Evolutionary conservation across 139 green algal species (phyloP).

Genomic region (Chlorella sp.): DNA sequence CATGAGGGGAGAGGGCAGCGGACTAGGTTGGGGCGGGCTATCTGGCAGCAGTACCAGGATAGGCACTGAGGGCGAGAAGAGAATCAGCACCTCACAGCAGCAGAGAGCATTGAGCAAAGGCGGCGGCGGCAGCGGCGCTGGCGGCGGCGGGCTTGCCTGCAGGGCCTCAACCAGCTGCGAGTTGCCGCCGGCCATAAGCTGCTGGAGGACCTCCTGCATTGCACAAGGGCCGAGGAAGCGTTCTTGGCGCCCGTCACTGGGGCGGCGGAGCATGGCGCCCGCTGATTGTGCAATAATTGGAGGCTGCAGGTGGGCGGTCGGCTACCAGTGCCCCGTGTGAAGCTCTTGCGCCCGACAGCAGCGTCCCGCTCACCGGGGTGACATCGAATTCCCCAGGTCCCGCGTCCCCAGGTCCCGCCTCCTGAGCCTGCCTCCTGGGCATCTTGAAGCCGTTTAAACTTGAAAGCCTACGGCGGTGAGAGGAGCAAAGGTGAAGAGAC

Average conservation of each 20-base stretch:
- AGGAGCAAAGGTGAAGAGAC: no score
- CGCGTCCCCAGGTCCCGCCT: no score
- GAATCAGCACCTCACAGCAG: not conserved
- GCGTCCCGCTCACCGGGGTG: not conserved
- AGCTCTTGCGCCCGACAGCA: not conserved
- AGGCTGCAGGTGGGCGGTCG: no score
- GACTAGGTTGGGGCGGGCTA: no score
- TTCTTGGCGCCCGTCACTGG: not conserved
- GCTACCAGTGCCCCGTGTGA: no score
- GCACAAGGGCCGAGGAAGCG: conserved; percentile 3
- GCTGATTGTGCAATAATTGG: no score
- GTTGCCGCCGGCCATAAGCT: conserved; percentile 40
- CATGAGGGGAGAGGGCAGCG: not conserved
- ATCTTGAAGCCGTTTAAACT: no score
- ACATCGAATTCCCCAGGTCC: conserved; percentile 16
- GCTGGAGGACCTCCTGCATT: conserved; percentile 18
- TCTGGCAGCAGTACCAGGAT: no score
- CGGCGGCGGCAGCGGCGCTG: not conserved
- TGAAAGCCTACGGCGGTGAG: no score
- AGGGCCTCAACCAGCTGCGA: conserved; percentile 16
- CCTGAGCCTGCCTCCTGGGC: no score
- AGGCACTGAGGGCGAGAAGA: not conserved
- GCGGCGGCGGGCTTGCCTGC: conserved; percentile 4
- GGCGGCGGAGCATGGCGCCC: not conserved
- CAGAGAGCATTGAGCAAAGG: not conserved